Evolutionary conservation across 2,329 filamentous ascomycete species (phyloP).

Genomic region (Cryphonectria nitschkei): DNA sequence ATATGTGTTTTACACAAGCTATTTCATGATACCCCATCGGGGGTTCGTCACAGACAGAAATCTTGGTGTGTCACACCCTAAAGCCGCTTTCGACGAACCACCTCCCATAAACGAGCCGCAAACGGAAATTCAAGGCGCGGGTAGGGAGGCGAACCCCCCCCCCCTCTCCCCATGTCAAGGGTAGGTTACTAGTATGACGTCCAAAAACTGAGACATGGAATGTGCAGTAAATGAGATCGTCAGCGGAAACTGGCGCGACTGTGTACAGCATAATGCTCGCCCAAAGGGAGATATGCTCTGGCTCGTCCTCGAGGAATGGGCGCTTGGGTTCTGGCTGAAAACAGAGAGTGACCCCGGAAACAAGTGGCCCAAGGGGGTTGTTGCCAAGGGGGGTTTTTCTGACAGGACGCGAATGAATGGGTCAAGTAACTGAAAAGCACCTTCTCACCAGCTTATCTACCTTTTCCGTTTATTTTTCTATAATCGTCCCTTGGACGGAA

Average conservation of each 20-base stretch:
- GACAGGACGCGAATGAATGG: background rate
- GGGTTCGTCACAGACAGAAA: background rate
- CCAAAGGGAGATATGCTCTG: background rate
- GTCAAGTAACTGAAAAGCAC: background rate
- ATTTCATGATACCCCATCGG: background rate
- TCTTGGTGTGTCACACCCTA: background rate
- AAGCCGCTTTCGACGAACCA: background rate
- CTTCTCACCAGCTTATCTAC: background rate
- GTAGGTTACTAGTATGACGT: background rate
- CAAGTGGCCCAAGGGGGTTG: background rate
- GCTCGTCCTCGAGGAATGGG: background rate
- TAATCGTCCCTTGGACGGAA: background rate
- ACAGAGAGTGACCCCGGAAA: background rate
- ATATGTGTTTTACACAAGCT: background rate
- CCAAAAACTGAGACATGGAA: background rate
- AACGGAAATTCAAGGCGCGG: background rate
- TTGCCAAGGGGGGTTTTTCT: background rate
- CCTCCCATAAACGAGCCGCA: background rate
- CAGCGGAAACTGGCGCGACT: background rate
- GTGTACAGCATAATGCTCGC: background rate
- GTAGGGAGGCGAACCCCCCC: background rate
- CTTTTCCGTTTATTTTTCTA: background rate
- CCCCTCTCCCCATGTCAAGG: background rate
- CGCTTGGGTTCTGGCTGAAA: background rate
- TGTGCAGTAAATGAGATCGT: background rate